Evolutionary conservation across 75 land plant genomes (phyloP), one percentile per base, ranked within the genome.

Genomic region (Isoetes taiwanensis): DNA sequence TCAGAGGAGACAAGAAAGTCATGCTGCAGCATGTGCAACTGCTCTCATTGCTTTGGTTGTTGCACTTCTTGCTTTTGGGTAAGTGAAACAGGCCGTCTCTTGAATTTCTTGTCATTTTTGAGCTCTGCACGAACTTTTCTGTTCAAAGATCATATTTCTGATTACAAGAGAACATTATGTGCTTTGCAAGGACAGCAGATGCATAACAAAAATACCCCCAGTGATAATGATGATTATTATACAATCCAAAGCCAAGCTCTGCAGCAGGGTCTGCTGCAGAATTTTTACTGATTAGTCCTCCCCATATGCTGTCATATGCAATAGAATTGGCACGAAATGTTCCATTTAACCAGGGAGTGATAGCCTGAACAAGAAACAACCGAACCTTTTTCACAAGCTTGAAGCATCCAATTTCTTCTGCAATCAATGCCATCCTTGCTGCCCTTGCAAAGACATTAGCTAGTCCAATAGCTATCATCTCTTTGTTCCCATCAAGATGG

Each of bases 341-440:
- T 11, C 95, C 95, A 40, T 81, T 74, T 62, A 93, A 34, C 98
- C 98, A 93, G 12, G 95, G 95, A n/a, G 87, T 78, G 31, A 93
- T 61, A 2, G 77, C 29, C 0, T 62, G 57, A 53, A 55, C 56
- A 71, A 93, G 58, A 58, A 76, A 93, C 25, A 71, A 59, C 30
- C 58, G 40, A 2, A 83, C 64, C 3, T 26, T 37, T 0, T 66
- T 66, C 4, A 93, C 72, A 25, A 70, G 71, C 8, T 68, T 76
- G 0, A 50, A 62, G 21, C 19, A 62, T 24, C 63, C 24, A 2
- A 81, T 71, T 59, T 93, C 90, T 52, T 93, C 96, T 0, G 89
- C 95, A 8, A 87, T 84, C 43, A 93, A 52, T 0, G 81, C 96
- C 58, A 93, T 27, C 37, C 96, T 63, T 1, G 98, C 95, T 1